Evolutionary conservation across 2,329 filamentous ascomycete species (phyloP), one percentile per base, ranked within the genome.

Genomic region (Colletotrichum orchidophilum): DNA sequence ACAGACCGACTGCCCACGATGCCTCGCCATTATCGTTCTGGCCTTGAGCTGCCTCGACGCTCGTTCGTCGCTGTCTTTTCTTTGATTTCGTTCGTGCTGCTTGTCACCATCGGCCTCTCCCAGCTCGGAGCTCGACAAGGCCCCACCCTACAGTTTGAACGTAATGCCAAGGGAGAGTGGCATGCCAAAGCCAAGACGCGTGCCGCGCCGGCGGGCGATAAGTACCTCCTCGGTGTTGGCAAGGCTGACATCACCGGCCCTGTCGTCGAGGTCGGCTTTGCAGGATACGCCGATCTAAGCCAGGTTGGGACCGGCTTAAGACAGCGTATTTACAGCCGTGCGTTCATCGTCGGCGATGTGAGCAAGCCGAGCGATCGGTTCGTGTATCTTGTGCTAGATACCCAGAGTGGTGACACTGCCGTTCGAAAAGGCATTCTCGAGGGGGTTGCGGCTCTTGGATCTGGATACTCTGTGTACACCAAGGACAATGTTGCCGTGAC

Each of bases 181-280:
- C 70, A 63, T 21, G 18, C 49, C 21, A 71, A 59, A 29, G 31
- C 69, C 46, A 60, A 74, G 59, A 64, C 71, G 7, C 65, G 76
- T 24, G 77, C 75, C 4, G 72, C 75, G 11, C 73, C 75, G 13
- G 63, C 73, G 5, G 80, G 78, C n/a, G 82, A 83, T 70, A 80
- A 80, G 69, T 89, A 88, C 71, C 81, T 89, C 39, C 77, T 90
- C 55, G 88, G 87, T 21, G 86, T 87, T 2, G 87, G 87, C 57
- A 89, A 89, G 78, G 87, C 85, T 6, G 88, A 90, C 74, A 88
- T 90, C 75, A 90, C 88, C 0, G 87, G 93, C 2, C 94, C 95
- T 0, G 94, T 97, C 13, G 95, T 97, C 26, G 94, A 98, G 80
- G 89, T 98, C 78, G 95, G 94, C 76, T 88, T 98, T 79, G 96